phyloP scores from a whole-genome alignment of 1,139 yeast genomes.

The Debaryomyces fabryi region DNA sequence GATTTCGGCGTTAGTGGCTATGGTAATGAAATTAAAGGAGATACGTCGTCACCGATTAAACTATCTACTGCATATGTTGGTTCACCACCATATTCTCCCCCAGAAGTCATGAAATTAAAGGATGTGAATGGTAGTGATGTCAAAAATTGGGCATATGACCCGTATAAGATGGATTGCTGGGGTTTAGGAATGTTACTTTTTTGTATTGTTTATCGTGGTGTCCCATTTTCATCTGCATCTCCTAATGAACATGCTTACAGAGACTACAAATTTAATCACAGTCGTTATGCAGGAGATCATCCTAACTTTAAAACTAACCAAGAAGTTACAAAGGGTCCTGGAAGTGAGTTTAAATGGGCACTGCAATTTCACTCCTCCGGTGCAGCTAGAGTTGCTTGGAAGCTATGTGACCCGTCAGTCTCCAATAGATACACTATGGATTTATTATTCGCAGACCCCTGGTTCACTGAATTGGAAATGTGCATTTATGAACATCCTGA shows the following conservation, averaged over 20 bases:
- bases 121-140: slow-evolving; percentile 38
- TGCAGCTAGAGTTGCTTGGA: slow-evolving; percentile 74
- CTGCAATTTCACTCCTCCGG: slow-evolving; percentile 59
- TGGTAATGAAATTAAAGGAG: slow-evolving; percentile 60
- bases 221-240: slow-evolving; percentile 62
- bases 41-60: slow-evolving; percentile 51
- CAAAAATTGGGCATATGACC: slow-evolving; percentile 57
- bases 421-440: slow-evolving; percentile 56
- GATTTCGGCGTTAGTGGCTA: slow-evolving; percentile 77
- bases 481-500: slow-evolving; percentile 60
- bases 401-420: slow-evolving; percentile 67
- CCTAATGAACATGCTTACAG: slow-evolving; percentile 56
- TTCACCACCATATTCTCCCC: slow-evolving; percentile 80
- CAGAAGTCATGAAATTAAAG: slow-evolving; percentile 65
- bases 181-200: slow-evolving; percentile 69
- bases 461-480: slow-evolving; percentile 63
- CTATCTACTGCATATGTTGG: slow-evolving; percentile 59
- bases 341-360: slow-evolving; percentile 67
- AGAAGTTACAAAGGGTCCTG: slow-evolving; percentile 58
- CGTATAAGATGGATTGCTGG: slow-evolving; percentile 73
- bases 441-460: slow-evolving; percentile 60
- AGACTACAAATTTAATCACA: slow-evolving; percentile 58
- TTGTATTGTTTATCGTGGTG: slow-evolving; percentile 58
- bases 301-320: slow-evolving; percentile 56
- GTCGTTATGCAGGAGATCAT: slow-evolving; percentile 50